Conservation (phyloP, 2,329 filamentous ascomycete species). For the Calonectria multiphialidica region DNA sequence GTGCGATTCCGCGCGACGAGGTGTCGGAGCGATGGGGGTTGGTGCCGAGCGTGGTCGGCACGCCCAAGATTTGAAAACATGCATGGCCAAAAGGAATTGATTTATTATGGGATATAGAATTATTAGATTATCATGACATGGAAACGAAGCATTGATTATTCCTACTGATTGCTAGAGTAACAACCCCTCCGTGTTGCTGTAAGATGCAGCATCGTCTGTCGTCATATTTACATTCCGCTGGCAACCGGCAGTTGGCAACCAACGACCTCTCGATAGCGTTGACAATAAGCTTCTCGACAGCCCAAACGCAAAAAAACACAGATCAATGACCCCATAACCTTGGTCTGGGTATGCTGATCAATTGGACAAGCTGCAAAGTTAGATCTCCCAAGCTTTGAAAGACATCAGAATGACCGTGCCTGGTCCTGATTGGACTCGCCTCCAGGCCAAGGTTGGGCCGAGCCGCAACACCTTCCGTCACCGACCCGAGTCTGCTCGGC, state of each 20-base stretch:
- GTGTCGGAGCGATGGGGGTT: slow-evolving; percentile 39
- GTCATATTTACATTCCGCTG: too few species aligned
- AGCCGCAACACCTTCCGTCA: background rate
- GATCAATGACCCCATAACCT: background rate
- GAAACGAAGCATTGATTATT: background rate
- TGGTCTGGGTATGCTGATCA: background rate
- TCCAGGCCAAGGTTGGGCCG: background rate
- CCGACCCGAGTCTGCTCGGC: background rate
- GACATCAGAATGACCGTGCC: background rate
- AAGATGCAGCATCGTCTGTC: too few species aligned
- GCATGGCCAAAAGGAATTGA: background rate
- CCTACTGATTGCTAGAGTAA: background rate
- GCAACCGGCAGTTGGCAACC: too few species aligned
- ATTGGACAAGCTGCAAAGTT: background rate
- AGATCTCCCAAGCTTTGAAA: too few species aligned
- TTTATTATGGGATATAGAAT: background rate
- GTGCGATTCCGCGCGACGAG: slow-evolving; percentile 47
- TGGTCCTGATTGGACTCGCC: background rate
- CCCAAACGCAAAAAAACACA: background rate
- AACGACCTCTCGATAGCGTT: background rate
- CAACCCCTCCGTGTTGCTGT: too few species aligned
- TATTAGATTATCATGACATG: background rate
- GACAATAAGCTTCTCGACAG: background rate
- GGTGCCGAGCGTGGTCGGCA: slow-evolving; percentile 39
- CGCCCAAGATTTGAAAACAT: slow-evolving; percentile 42